A percentile compares a stretch with the other conserved stretches of the same genome.
Evolutionary conservation across 2,329 filamentous ascomycete species (phyloP).

Genomic region (Emericellopsis atlantica): DNA sequence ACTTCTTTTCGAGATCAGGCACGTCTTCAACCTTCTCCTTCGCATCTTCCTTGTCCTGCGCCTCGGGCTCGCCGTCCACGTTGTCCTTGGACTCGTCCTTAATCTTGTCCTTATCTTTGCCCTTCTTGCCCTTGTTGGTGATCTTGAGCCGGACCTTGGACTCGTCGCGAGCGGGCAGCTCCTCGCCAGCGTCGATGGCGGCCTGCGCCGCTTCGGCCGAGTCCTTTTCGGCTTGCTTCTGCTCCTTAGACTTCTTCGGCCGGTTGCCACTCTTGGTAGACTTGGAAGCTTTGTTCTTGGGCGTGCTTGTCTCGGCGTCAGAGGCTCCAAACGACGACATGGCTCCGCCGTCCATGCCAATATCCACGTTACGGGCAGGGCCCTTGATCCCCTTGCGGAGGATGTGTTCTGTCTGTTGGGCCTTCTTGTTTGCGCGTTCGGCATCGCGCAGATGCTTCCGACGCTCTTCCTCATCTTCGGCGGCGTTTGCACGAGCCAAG

Average conservation of each 20-base stretch:
- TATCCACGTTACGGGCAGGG: constrained; percentile 54
- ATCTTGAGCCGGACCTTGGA: constrained; percentile 52
- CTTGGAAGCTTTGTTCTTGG: constrained; percentile 26
- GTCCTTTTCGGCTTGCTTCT: constrained; percentile 69
- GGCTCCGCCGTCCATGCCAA: constrained; percentile 68
- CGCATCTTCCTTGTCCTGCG: constrained; percentile 22
- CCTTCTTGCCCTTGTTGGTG: constrained; percentile 34
- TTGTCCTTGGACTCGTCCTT: constrained; percentile 24
- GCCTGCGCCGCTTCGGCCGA: constrained; percentile 81
- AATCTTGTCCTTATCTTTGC: constrained; percentile 27
- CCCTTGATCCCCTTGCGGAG: constrained; percentile 79
- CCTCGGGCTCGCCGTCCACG: constrained; percentile 27
- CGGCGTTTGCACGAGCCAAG: constrained; percentile 62
- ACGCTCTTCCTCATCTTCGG: constrained; percentile 71
- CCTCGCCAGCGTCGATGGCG: constrained; percentile 66
- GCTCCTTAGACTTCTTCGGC: constrained; percentile 83
- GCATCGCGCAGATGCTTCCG: constrained; percentile 74
- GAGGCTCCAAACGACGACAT: constrained; percentile 73
- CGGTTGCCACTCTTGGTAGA: constrained; percentile 47
- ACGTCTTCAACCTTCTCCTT: constrained; percentile 39
- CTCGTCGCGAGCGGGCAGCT: constrained; percentile 46
- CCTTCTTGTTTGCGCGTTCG: constrained; percentile 85
- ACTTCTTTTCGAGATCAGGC: constrained; percentile 48
- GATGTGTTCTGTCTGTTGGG: constrained; percentile 76
- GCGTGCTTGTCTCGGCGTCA: constrained; percentile 29